A percentile compares a stretch with the other conserved stretches of the same genome.
Conservation (phyloP, 139 green algal genomes). For the Microglena sp. region DNA sequence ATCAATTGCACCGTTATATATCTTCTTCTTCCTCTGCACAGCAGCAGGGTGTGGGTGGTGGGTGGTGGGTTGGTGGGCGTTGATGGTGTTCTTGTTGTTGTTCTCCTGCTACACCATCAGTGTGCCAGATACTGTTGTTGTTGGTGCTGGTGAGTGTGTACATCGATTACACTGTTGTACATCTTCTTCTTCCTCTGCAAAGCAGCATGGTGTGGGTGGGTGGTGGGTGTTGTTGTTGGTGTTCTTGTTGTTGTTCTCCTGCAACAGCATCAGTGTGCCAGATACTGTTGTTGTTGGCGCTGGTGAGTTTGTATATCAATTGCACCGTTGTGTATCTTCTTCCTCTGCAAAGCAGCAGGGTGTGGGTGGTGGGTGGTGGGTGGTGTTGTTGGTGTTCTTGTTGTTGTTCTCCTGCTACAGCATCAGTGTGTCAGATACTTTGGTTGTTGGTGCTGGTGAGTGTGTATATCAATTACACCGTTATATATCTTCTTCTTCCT, state of each 20-base stretch:
- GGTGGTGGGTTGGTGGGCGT: not conserved
- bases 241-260: too few relatives aligned
- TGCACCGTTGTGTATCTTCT: conserved; percentile 14
- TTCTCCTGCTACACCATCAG: not conserved
- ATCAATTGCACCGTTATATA: not conserved
- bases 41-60: too few relatives aligned
- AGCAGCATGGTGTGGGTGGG: too few relatives aligned
- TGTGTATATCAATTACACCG: not conserved
- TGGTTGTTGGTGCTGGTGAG: not conserved
- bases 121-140: not conserved
- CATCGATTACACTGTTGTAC: not conserved
- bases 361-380: not conserved
- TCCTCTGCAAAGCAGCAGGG: conserved; percentile 28
- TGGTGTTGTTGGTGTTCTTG: not conserved
- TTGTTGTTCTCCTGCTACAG: not conserved
- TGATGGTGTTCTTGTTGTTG: not conserved
- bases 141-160: not conserved
- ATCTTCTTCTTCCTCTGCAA: conserved; percentile 32
- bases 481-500: conserved; percentile 23
- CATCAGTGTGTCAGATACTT: not conserved
- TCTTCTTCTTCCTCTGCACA: conserved; percentile 28
- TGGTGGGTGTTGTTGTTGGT: too few relatives aligned
- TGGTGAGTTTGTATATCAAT: too few relatives aligned
- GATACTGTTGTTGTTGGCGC: too few relatives aligned
- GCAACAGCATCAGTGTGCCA: too few relatives aligned